Percentiles rank a stretch among this genome's conserved stretches.
These are phyloP conservation scores for Boehmeria nivea DNA, from an alignment of 306 rosid species.

Conservation along the genomic window DNA sequence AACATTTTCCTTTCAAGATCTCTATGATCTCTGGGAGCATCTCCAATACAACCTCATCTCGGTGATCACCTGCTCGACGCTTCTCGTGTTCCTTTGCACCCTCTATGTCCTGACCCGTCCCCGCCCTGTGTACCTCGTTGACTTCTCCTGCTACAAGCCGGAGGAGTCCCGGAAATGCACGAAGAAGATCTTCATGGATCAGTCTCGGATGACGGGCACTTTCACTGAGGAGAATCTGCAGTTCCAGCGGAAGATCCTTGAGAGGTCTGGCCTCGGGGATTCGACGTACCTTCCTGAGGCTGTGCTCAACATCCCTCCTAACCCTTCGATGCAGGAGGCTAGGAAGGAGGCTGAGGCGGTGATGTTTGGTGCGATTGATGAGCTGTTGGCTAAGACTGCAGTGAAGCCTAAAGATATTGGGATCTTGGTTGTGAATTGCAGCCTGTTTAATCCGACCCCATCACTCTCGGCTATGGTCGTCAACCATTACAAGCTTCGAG, in stretches of 20 bases:
- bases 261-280: slow-evolving; percentile 91
- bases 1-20: slow-evolving; percentile 58
- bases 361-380: slow-evolving; percentile 88
- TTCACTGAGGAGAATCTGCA: slow-evolving; percentile 61
- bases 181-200: slow-evolving; percentile 69
- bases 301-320: slow-evolving; percentile 82
- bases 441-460: slow-evolving; percentile 86
- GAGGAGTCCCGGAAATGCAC: slow-evolving; percentile 69
- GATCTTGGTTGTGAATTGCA: slow-evolving; percentile 79
- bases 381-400: slow-evolving; percentile 58
- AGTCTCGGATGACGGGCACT: slow-evolving; percentile 49
- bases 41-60: slow-evolving; percentile 67
- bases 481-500: slow-evolving; percentile 85
- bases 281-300: slow-evolving; percentile 82
- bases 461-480: slow-evolving; percentile 88
- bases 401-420: slow-evolving; percentile 85
- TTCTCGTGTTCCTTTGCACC: slow-evolving; percentile 73
- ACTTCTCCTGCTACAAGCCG: slow-evolving; percentile 87
- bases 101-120: slow-evolving; percentile 78
- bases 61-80: slow-evolving; percentile 62
- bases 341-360: slow-evolving; percentile 83
- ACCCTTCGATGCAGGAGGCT: slow-evolving; percentile 86
- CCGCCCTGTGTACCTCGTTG: slow-evolving; percentile 64
- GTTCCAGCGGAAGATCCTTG: slow-evolving; percentile 78
- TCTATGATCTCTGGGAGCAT: slow-evolving; percentile 75